phyloP scores from a whole-genome alignment of 2,329 filamentous ascomycete genomes.

The Alternaria consortialis region DNA sequence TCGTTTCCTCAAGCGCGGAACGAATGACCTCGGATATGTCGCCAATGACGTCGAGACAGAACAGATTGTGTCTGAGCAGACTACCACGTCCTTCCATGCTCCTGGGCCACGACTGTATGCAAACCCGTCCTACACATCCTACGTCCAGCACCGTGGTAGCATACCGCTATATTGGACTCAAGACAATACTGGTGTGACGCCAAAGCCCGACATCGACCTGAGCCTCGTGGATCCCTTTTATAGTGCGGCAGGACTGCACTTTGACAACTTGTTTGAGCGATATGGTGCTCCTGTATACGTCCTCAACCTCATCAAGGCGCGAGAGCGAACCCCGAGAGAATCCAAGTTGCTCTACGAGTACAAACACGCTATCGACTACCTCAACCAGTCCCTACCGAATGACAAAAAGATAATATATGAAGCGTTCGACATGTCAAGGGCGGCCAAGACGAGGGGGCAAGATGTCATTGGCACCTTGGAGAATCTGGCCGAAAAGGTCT shows the following conservation, averaged over 20 bases:
- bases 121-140: constrained; percentile 92
- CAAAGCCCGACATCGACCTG: constrained; percentile 94
- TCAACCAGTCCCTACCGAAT: constrained; percentile 89
- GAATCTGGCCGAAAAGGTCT: constrained; percentile 84
- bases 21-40: constrained; percentile 94
- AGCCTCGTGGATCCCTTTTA: constrained; percentile 98
- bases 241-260: constrained; percentile 89
- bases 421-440: constrained; percentile 97
- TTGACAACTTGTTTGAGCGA: constrained; percentile 90
- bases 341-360: constrained; percentile 90
- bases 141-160: constrained; percentile 94
- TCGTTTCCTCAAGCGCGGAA: constrained; percentile 90
- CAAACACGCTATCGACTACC: constrained; percentile 84
- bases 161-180: constrained; percentile 98
- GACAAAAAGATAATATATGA: constrained; percentile 91
- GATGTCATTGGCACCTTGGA: constrained; percentile 95
- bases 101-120: constrained; percentile 85
- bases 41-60: constrained; percentile 99
- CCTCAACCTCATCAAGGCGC: constrained; percentile 84
- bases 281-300: constrained; percentile 94
- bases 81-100: constrained; percentile 94
- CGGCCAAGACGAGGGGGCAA: constrained; percentile 87
- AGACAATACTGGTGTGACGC: constrained; percentile 91
- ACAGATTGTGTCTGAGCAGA: constrained; percentile 93
- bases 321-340: constrained; percentile 88